phyloP scores from a whole-genome alignment of 208 protist genomes.

The Crithidia brevicula region DNA sequence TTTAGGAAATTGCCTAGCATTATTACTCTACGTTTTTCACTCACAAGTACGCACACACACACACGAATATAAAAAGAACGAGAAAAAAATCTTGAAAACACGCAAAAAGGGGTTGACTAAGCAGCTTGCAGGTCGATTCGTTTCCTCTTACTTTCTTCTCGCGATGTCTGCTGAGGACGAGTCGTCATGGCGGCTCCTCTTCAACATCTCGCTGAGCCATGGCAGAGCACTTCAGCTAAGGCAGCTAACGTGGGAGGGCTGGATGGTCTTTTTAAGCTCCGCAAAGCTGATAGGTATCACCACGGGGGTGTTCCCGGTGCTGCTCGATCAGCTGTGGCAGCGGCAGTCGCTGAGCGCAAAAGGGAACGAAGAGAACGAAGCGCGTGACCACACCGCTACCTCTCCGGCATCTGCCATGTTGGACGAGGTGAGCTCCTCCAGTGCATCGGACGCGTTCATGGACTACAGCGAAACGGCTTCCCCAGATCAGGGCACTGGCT shows the following conservation, averaged over 20 bases:
- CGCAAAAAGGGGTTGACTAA: too few relatives aligned
- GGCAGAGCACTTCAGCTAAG: slow-evolving; percentile 50
- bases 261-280: slow-evolving; percentile 63
- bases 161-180: slow-evolving; percentile 42
- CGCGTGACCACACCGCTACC: too few relatives aligned
- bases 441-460: not conserved
- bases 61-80: too few relatives aligned
- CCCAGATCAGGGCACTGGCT: slow-evolving; percentile 3
- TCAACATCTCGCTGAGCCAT: slow-evolving; percentile 87
- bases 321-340: slow-evolving; percentile 78
- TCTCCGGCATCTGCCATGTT: not conserved
- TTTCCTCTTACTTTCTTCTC: too few relatives aligned
- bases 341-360: slow-evolving; percentile 12
- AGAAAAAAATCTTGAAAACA: too few relatives aligned
- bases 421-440: not conserved
- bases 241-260: slow-evolving; percentile 54
- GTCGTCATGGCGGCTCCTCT: slow-evolving; percentile 77
- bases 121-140: too few relatives aligned
- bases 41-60: too few relatives aligned
- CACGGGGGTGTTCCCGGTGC: slow-evolving; percentile 72
- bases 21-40: too few relatives aligned
- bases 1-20: too few relatives aligned
- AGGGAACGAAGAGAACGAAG: not conserved
- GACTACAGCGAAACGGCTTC: not conserved
- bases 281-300: slow-evolving; percentile 59